Conservation (phyloP, 306 rosid species). For the Lathyrus oleraceus region DNA sequence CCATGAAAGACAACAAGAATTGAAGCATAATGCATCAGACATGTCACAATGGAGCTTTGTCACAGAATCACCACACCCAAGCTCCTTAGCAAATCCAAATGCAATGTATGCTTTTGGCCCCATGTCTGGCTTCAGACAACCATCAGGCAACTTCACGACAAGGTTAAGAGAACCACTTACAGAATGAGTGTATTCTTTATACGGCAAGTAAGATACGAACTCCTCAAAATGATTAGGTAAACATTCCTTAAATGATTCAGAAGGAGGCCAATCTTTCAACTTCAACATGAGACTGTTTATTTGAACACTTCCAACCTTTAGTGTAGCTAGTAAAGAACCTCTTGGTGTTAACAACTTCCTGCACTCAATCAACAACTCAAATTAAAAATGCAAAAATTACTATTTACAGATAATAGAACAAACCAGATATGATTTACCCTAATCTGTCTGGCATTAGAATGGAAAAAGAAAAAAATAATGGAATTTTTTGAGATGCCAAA, state of each 20-base stretch:
- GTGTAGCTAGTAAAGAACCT: constrained; percentile 71
- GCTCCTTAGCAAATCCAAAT: neutral
- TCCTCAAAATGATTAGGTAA: too few relatives aligned
- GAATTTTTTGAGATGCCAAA: neutral
- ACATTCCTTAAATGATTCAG: too few relatives aligned
- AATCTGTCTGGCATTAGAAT: too few relatives aligned
- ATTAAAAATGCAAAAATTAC: constrained; percentile 8
- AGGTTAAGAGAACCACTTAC: too few relatives aligned
- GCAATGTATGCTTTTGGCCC: neutral
- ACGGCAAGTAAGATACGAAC: too few relatives aligned
- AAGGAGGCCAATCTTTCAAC: too few relatives aligned
- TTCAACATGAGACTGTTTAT: too few relatives aligned
- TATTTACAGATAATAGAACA: constrained; percentile 36
- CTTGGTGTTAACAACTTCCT: constrained; percentile 65
- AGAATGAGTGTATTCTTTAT: too few relatives aligned
- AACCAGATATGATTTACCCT: constrained; percentile 5
- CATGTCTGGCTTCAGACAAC: neutral
- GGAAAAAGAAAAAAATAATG: too few relatives aligned
- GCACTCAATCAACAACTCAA: constrained; percentile 34
- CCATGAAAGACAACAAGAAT: neutral
- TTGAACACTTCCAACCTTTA: constrained; percentile 26
- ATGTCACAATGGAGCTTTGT: neutral
- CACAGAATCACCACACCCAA: neutral
- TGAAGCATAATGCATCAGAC: neutral
- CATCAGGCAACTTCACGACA: neutral